Base-by-base conservation (phyloP, 2,329 filamentous ascomycete genomes). In the Fusarium buharicum region DNA sequence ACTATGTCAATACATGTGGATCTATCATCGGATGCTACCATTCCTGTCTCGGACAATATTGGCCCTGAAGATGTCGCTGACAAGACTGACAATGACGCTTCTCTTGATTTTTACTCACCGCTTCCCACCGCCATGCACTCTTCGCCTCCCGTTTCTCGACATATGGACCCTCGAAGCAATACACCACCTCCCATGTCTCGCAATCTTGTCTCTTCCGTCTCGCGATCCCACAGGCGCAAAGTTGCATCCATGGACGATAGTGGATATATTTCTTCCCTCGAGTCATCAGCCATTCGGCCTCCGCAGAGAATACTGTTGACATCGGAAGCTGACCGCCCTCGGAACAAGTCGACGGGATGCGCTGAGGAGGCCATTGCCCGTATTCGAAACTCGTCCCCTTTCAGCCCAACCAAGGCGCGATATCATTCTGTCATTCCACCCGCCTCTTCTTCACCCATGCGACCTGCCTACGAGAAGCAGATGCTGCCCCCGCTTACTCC, bases 351-450 rank as follows among this genome's bases (percentile, higher is more conserved):
- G 22, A 90, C 92, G 58, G 94, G 94, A 27, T 90, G 94, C 59
- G 95, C 95, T 14, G 95, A 98, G 75, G 93, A 96, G 70, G 95
- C 97, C 76, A 97, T 99, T 80, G 91, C 91, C 40, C 91, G 94
- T 36, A 89, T 98, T 50, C 90, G 95, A 66, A 91, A 91, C 61
- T 97, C 94, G 2, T 97, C 93, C 2, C 94, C 93, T 70, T 93
- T 97, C 71, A 98, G 93, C 72, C 95, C 95, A 5, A 91, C 87
- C 45, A 93, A 92, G 78, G 77, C 79, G 68, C 83, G 87, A 37
- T 82, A 84, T 12, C 80, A 79, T 52, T 78, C 82, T 59, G 80
- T 77, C 6, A 79, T 81, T 50, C 76, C 82, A 31, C 83, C 84
- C 9, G 74, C 79, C 16, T 90, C 88, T 3, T 92, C 90, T 2